Base-by-base conservation (phyloP, 225 moss, liverwort and hornwort genomes). In the Bryoerythrophyllum caledonicum region DNA sequence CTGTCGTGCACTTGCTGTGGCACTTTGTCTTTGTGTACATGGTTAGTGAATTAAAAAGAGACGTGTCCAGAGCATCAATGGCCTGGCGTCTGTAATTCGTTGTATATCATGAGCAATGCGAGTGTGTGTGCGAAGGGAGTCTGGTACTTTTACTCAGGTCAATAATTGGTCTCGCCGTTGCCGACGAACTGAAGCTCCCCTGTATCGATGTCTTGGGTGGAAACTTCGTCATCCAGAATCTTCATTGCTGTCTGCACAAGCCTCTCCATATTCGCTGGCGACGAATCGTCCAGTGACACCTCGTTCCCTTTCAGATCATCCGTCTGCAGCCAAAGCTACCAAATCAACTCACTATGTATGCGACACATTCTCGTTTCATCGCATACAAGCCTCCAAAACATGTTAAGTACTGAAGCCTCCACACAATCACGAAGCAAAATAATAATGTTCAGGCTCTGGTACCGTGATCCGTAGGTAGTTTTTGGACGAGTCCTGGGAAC, bases 401-500 rank as follows among this genome's bases (percentile, higher is more conserved):
- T 6, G 40, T 40, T 46, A 8, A 6, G 8, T 34, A 46, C 1
- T 46, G 35, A 6, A 49, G 24, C 41, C 23, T 41, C 26, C 58
- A 74, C 40, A 67, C 30, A 46, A 61, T 49, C 49, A 49, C 32
- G 49, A 34, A 19, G 8, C 8, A 15, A 62, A 62, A 28, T 30
- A 24, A 26, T 52, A 37, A 24, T 30, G 17, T 44, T 44, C 48
- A 17, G 35, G 23, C 26, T 52, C 51, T 6, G 24, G 30, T 72
- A 88, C 88, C 83, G 88, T 88, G 53, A 90, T 90, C 15, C 90
- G 77, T 28, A 90, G 73, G 75, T 90, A 90, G 84, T 90, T 90
- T 80, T 71, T 67, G 44, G 85, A 78, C 17, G 83, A 88, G 27
- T 83, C 85, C 52, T 90, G 88, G 11, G 86, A 80, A 40, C 80